Conservation (phyloP, 179 eudicot species). For the Gypsophila paniculata region DNA sequence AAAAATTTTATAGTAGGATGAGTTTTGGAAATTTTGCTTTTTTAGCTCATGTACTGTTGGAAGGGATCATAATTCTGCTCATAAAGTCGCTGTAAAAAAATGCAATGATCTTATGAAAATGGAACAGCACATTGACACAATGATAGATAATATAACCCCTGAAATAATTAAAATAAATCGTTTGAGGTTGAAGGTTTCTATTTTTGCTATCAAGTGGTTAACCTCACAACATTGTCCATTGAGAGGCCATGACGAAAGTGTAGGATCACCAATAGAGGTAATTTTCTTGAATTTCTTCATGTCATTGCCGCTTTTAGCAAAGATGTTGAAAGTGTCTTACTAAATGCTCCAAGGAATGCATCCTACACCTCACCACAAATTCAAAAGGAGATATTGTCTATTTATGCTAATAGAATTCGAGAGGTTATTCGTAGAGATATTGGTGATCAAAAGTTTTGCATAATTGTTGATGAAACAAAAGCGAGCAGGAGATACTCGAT, state of each 20-base stretch:
- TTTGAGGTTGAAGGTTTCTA: neutral
- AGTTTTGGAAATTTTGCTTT: neutral
- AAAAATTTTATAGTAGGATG: too few species aligned
- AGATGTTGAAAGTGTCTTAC: neutral
- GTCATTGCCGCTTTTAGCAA: neutral
- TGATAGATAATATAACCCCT: too few species aligned
- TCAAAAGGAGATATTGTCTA: neutral
- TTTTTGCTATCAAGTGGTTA: neutral
- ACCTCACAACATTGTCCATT: neutral
- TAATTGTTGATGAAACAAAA: slow-evolving; percentile 16
- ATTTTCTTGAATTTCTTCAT: slow-evolving; percentile 3
- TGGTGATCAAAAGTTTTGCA: neutral
- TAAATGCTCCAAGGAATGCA: neutral
- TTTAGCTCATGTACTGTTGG: neutral
- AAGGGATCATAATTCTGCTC: neutral
- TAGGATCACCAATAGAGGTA: neutral
- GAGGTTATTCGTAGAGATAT: slow-evolving; percentile 1
- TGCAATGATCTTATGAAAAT: neutral
- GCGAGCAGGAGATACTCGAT: too few species aligned
- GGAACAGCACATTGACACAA: neutral
- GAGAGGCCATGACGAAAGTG: neutral
- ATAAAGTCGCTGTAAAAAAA: neutral
- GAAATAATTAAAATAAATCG: too few species aligned
- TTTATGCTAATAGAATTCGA: neutral
- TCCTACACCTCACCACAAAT: neutral